These are phyloP conservation scores for Saksenaea oblongispora DNA, from an alignment of 371 early-diverging fungal species.

Conservation along the genomic window DNA sequence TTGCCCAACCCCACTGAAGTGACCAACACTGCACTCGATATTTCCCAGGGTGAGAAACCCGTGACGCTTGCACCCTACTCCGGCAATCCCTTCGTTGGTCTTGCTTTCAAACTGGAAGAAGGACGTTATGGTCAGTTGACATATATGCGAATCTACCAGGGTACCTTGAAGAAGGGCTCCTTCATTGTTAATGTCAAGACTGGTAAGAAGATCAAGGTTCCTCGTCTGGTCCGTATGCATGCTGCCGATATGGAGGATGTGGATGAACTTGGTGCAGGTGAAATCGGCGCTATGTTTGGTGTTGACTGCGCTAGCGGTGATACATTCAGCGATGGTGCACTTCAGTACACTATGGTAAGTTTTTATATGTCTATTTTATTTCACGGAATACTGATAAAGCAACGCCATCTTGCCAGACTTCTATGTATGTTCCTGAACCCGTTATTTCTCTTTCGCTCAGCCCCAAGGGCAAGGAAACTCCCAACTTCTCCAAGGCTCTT, in stretches of 20 bases:
- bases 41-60: slow-evolving; percentile 66
- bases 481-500: slow-evolving; percentile 95
- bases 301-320: slow-evolving; percentile 98
- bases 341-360: slow-evolving; percentile 81
- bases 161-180: slow-evolving; percentile 84
- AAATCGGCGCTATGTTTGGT: slow-evolving; percentile 98
- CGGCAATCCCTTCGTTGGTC: slow-evolving; percentile 79
- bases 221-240: slow-evolving; percentile 97
- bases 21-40: slow-evolving; percentile 74
- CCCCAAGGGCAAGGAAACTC: slow-evolving; percentile 88
- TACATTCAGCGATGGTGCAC: slow-evolving; percentile 91
- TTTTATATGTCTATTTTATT: too few relatives aligned
- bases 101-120: slow-evolving; percentile 96
- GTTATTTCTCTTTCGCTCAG: slow-evolving; percentile 92
- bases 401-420: slow-evolving; percentile 60
- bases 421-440: slow-evolving; percentile 97
- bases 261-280: slow-evolving; percentile 91
- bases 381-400: neutral
- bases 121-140: slow-evolving; percentile 96
- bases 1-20: slow-evolving; percentile 83
- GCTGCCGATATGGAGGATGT: slow-evolving; percentile 98
- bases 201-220: slow-evolving; percentile 94
- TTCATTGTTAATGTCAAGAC: slow-evolving; percentile 88
- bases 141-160: slow-evolving; percentile 97
- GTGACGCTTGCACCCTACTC: slow-evolving; percentile 61